Evolutionary conservation across 306 rosid genomes (phyloP).

Genomic region (Glycine soja): DNA sequence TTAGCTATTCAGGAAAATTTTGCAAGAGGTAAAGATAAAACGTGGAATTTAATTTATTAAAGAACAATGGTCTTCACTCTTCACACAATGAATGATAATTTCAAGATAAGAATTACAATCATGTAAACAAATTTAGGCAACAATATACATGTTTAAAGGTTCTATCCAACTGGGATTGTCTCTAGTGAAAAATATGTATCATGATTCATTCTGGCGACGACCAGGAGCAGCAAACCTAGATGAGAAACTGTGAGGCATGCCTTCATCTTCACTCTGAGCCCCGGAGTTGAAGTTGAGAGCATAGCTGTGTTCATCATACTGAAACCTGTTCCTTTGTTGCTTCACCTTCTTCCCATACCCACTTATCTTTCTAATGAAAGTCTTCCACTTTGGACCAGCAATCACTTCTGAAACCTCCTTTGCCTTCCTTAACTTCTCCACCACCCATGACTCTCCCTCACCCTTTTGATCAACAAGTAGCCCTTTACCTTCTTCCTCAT

Average conservation of each 20-base stretch:
- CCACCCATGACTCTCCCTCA: conserved; percentile 57
- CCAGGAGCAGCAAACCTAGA: conserved; percentile 62
- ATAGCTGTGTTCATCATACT: conserved; percentile 74
- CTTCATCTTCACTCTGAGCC: conserved; percentile 58
- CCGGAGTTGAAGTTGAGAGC: conserved; percentile 73
- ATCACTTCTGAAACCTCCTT: conserved; percentile 67
- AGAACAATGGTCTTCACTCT: not conserved
- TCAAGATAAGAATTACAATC: not conserved
- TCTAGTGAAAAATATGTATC: not conserved
- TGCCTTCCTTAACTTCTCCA: conserved; percentile 52
- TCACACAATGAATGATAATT: conserved; percentile 4
- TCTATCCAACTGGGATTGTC: too few relatives aligned
- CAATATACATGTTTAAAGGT: not conserved
- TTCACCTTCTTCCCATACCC: conserved; percentile 47
- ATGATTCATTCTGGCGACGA: conserved; percentile 38
- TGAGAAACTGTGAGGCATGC: conserved; percentile 55
- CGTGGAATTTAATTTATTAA: not conserved
- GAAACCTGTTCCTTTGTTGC: conserved; percentile 51
- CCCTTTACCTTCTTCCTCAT: conserved; percentile 31
- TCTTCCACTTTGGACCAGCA: conserved; percentile 86
- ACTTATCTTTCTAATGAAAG: conserved; percentile 69
- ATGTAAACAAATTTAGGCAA: conserved; percentile 20
- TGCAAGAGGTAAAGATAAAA: not conserved
- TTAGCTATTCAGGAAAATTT: not conserved
- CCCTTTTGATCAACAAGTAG: conserved; percentile 46